A percentile compares a stretch with the other conserved stretches of the same genome.
These are phyloP conservation scores for Phialocephala subalpina DNA, from an alignment of 2,329 filamentous ascomycete species.

Conservation along the genomic window DNA sequence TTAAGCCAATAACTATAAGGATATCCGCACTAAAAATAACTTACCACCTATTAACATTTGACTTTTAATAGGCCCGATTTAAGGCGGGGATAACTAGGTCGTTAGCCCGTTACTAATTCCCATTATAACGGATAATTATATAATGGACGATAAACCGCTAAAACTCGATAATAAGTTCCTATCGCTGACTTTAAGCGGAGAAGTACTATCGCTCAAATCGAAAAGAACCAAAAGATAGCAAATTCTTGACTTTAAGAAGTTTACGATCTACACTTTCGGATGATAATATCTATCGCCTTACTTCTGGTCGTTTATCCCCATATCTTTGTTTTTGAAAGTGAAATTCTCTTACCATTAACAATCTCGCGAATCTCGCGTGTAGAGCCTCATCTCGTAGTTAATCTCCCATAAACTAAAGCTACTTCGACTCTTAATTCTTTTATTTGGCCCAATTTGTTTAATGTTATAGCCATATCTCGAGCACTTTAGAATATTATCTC, in stretches of 20 bases:
- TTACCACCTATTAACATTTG: constrained; percentile 16
- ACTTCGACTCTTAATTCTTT: constrained; percentile 19
- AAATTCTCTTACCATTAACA: constrained; percentile 21
- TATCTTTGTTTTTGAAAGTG: constrained; percentile 24
- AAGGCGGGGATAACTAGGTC: background rate
- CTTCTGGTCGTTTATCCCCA: constrained; percentile 19
- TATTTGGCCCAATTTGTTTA: constrained; percentile 24
- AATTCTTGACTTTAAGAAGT: constrained; percentile 25
- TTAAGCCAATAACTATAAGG: constrained; percentile 22
- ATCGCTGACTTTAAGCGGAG: constrained; percentile 10
- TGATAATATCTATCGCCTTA: constrained; percentile 21
- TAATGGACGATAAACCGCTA: constrained; percentile 22
- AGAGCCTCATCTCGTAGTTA: constrained; percentile 20
- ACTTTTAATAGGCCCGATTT: constrained; percentile 5
- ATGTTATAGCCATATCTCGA: constrained; percentile 24
- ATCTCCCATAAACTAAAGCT: constrained; percentile 23
- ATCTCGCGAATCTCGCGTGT: constrained; percentile 22
- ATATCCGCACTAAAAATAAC: constrained; percentile 26
- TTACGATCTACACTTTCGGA: constrained; percentile 25
- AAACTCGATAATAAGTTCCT: constrained; percentile 24
- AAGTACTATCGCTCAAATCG: constrained; percentile 20
- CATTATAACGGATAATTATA: constrained; percentile 8
- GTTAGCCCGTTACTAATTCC: constrained; percentile 17
- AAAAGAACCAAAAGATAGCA: constrained; percentile 26
- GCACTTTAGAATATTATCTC: constrained; percentile 20